Evolutionary conservation across 225 moss, liverwort and hornwort genomes (phyloP), one percentile per base, ranked within the genome.

Genomic region (Bryum argenteum): DNA sequence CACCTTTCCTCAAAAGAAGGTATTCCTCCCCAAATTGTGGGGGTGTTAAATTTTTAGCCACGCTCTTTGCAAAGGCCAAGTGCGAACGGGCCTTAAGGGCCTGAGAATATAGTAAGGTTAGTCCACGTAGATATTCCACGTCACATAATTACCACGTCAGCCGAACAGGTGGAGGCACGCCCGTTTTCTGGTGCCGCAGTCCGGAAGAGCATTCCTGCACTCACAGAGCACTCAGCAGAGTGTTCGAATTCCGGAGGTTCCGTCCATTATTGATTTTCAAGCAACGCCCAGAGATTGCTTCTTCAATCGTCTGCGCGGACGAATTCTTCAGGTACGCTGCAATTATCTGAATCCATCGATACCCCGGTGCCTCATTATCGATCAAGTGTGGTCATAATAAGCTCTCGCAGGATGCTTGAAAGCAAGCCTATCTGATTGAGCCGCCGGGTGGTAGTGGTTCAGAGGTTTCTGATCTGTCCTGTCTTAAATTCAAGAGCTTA

Each of bases 131-230:
- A 45, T 0, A 3, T 1, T 39, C 47, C 61, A 61, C 33, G 52
- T 53, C 74, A 65, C 9, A 2, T 0, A 14, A 23, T 21, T 60
- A 0, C 67, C 67, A 78, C 68, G 68, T 69, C 74, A 43, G 20
- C 57, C 9, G 3, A 6, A 22, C 0, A 22, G 11, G 10, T 1
- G 8, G n/a, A 42, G 9, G 33, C 33, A 33, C 4, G 0, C 20
- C 1, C 0, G 28, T 41, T 60, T 14, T 33, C 58, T 3, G 39
- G 11, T 12, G 2, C 15, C 0, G 10, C 22, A 38, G 10, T 5
- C 20, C 2, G 4, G 13, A 21, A 62, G 20, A 6, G 23, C 9
- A 1, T 20, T 4, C n/a, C 8, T 26, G 51, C 58, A 13, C n/a
- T n/a, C n/a, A n/a, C 15, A 37, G 72, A 13, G 69, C n/a, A 40